Evolutionary conservation across 1,284 basidiomycete genomes (phyloP), one percentile per base, ranked within the genome.

Genomic region (Pseudozyma sp.): DNA sequence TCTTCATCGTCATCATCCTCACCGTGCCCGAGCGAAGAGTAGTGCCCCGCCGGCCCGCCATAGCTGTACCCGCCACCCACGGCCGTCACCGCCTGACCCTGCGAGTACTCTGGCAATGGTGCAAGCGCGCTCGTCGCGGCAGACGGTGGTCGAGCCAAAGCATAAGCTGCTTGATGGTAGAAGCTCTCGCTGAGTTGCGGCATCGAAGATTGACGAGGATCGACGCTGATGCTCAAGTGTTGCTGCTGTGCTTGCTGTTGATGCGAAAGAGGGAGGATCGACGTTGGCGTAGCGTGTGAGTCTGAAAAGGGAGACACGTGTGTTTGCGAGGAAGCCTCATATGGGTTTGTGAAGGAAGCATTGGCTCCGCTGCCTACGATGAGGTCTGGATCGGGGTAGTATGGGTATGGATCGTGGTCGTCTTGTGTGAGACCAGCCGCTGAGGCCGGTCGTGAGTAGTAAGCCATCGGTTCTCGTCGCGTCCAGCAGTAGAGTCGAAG

Each of bases 101-200:
- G 53, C 12, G 58, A 60, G 51, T 70, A 65, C 18, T 64, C 58
- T 6, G 58, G 68, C 2, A 70, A 51, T 10, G 61, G 36, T 8
- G 68, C 52, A 8, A 64, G 44, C n/a, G 43, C 50, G 14, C 21
- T 44, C 18, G 52, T 57, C 5, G 53, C 62, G 3, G 52, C 54
- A 13, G 64, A 42, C 1, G 53, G 63, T 13, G 59, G 65, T 42
- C 62, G 57, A 10, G 68, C 59, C 12, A 80, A 66, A 2, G 77
- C 80, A n/a, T 62, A 58, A 0, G 80, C 80, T 5, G 80, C 79
- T 54, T 82, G 76, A 36, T 53, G 45, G 57, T 81, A 82, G 58
- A 82, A 82, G 70, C 78, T 79, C 44, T 77, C 66, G 65, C 72
- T 76, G 38, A 82, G 68, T 25, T 76, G 75, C 0, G 72, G 76